Evolutionary conservation across 768 basidiomycete genomes (phyloP).

Genomic region (Lactarius hatsudake): DNA sequence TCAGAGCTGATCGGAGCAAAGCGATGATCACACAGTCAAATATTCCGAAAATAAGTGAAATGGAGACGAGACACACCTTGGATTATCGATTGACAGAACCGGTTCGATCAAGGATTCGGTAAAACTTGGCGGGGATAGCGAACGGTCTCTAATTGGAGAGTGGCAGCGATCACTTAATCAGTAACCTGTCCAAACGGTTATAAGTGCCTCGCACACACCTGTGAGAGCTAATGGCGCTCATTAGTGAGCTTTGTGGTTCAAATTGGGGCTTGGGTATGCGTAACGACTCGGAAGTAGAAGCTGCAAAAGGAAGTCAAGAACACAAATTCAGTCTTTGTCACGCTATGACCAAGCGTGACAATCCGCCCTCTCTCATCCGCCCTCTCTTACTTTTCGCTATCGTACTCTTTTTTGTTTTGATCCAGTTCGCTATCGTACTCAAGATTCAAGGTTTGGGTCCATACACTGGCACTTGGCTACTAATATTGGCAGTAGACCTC

Average conservation of each 20-base stretch:
- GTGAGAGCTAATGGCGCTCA: neutral
- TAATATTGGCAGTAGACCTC: no score
- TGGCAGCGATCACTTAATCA: neutral
- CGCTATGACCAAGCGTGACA: no score
- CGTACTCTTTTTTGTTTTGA: no score
- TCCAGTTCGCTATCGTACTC: no score
- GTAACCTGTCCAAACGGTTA: neutral
- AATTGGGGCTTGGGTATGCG: neutral
- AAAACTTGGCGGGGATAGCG: neutral
- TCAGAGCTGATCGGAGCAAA: neutral
- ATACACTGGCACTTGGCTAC: no score
- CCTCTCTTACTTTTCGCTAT: no score
- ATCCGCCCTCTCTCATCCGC: no score
- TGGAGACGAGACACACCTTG: neutral
- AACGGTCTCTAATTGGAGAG: neutral
- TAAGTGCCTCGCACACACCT: neutral
- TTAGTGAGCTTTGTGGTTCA: neutral
- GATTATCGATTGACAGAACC: neutral
- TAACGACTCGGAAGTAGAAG: no score
- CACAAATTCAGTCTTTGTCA: no score
- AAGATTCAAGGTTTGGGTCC: no score
- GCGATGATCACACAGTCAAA: neutral
- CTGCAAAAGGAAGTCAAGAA: no score
- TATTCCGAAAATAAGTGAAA: neutral
- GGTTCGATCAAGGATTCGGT: neutral